Evolutionary conservation across 2,329 filamentous ascomycete genomes (phyloP), one percentile per base, ranked within the genome.

Genomic region (Sporothrix humicola): DNA sequence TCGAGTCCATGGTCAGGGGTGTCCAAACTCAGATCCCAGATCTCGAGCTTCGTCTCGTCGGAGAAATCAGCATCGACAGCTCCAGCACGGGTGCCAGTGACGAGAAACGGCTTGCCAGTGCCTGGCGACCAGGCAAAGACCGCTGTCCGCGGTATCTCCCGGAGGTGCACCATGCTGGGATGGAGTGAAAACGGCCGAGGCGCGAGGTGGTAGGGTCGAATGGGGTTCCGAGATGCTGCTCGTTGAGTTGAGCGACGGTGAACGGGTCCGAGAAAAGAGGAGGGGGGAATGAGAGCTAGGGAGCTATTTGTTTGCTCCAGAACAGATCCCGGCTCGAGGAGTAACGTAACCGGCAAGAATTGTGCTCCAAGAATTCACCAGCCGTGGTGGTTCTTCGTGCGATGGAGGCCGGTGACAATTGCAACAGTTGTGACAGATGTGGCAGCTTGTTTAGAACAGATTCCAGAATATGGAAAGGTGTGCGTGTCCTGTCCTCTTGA

Each of bases 51-150:
- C 76, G 94, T 98, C 82, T 98, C 95, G 82, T 96, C 96, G 42
- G 96, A 98, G 84, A 99, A 99, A 83, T 98, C 95, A 78, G 93
- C 95, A 83, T 97, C 94, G 58, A 99, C 94, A 79, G 96, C 96
- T 76, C 96, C 96, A 75, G 96, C 95, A 78, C 95, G 91, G 65
- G 96, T 99, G 79, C 96, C 96, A 42, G 96, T 99, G 75, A 94
- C 95, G 77, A 99, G 87, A 78, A 97, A 87, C 78, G 95, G 94
- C 78, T 91, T 90, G 54, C 89, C 88, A 69, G 93, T 85, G 78
- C 91, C 93, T 37, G 95, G 92, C 78, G 94, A 97, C 95, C 96
- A 99, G 80, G 96, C 94, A 83, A 99, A 99, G 79, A 95, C 93
- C 83, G 95, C 96, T 80, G 96, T 99, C 84, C 96, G 91, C 82